Evolutionary conservation across 345 rosid genomes (phyloP), one percentile per base, ranked within the genome.

Genomic region (Toxicodendron radicans): DNA sequence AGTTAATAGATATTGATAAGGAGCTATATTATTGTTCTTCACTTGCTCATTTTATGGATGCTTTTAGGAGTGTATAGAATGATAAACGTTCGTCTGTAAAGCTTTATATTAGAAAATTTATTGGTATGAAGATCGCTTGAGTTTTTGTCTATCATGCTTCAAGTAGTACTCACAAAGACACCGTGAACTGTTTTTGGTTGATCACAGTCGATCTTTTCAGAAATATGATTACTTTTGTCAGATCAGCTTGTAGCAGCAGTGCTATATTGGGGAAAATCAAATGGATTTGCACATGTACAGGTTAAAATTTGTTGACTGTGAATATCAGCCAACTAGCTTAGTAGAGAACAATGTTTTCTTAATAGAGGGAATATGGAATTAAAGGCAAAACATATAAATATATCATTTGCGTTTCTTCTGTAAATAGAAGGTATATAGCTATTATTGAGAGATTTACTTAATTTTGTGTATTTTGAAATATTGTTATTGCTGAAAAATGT

Each of bases 291-390:
- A 7, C 7, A 27, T 32, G 5, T 17, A 48, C n/a, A 9, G 12
- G 24, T 38, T 35, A 63, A 63, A 35, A 62, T 17, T 18, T 63
- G 66, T 41, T 63, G 48, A 63, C 49, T 63, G 5, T 38, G 66
- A 35, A 41, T 63, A 63, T 35, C 0, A 38, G 16, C 66, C 20
- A n/a, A 63, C 20, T 33, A 1, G 49, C 66, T 16, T 35, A 23
- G 8, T 17, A 14, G 27, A 63, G 24, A 38, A 0, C 46, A 9
- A 38, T 38, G 8, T 20, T 56, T 9, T 6, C 53, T 49, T 17
- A 13, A 13, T 51, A 51, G 18, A 51, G 54, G 54, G 54, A 51
- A 51, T 51, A 3, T 18, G 43, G 43, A 38, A 38, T 38, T 38
- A 38, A 5, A 51, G 17, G n/a, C 54, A 6, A 51, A 51, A 27